phyloP scores from a whole-genome alignment of 495 filamentous ascomycete species.

The Talaromyces thailandensis region DNA sequence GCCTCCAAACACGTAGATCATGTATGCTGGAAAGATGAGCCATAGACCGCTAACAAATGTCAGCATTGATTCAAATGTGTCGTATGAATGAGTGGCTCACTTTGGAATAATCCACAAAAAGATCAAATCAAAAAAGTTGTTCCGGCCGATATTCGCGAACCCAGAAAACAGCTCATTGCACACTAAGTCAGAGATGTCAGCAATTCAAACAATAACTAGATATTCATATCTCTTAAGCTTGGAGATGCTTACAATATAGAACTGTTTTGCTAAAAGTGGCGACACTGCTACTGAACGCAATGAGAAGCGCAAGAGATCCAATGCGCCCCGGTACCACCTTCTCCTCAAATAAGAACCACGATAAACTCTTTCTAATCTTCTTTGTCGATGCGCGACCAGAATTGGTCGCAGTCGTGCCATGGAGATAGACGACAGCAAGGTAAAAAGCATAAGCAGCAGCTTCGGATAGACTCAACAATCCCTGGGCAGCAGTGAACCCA shows the following conservation, averaged over 20 bases:
- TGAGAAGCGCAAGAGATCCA: conserved; percentile 55
- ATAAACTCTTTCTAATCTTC: conserved; percentile 23
- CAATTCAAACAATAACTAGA: not conserved
- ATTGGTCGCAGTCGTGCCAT: conserved; percentile 16
- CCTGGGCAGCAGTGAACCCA: conserved; percentile 78
- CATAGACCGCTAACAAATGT: conserved; percentile 55
- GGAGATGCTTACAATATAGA: conserved; percentile 62
- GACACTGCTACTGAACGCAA: conserved; percentile 59
- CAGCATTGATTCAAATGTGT: not conserved
- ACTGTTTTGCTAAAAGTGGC: conserved; percentile 86
- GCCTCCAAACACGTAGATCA: conserved; percentile 56
- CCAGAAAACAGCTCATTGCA: conserved; percentile 69
- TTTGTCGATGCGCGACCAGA: conserved; percentile 20
- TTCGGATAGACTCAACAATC: conserved; percentile 65
- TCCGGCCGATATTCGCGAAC: conserved; percentile 75
- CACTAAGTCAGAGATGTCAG: conserved; percentile 33
- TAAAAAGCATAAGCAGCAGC: conserved; percentile 62
- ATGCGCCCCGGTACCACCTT: conserved; percentile 47
- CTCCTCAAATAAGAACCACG: conserved; percentile 36
- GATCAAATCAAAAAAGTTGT: conserved; percentile 45
- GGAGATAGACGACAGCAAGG: conserved; percentile 48
- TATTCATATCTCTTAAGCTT: not conserved
- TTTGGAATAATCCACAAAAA: conserved; percentile 73
- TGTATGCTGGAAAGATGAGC: conserved; percentile 64
- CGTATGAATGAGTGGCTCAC: conserved; percentile 41